phyloP scores from a whole-genome alignment of 2,329 filamentous ascomycete species.

The Talaromyces amestolkiae region DNA sequence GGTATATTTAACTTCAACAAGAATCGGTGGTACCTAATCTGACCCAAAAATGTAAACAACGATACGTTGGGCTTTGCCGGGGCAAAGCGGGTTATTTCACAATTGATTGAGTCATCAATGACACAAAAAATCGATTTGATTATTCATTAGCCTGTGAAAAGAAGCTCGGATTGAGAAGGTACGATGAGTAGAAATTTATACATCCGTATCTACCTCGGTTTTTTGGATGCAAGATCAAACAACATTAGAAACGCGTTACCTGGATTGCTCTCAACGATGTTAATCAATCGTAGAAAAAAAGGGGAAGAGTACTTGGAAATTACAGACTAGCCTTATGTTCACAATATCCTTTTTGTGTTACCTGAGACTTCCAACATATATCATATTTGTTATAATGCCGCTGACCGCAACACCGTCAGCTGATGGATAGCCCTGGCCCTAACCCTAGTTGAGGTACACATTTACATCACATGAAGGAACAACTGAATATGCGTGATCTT shows the following conservation, averaged over 20 bases:
- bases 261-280: not conserved
- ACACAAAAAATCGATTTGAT: not conserved
- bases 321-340: not conserved
- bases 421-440: not conserved
- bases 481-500: not conserved
- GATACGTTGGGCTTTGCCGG: not conserved
- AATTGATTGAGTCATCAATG: not conserved
- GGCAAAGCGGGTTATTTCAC: not conserved
- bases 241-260: not conserved
- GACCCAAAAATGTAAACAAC: not conserved
- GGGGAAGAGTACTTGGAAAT: not conserved
- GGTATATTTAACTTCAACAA: not conserved
- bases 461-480: not conserved
- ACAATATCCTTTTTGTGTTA: not conserved
- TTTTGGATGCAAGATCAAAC: not conserved
- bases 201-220: not conserved
- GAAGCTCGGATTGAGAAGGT: not conserved
- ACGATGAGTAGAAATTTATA: not conserved
- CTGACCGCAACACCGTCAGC: not conserved
- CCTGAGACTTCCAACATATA: not conserved
- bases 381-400: not conserved
- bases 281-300: not conserved
- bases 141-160: not conserved
- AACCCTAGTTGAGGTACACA: not conserved
- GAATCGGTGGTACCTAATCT: constrained; percentile 8